A percentile compares a stretch with the other conserved stretches of the same genome.
phyloP scores from a whole-genome alignment of 1,284 basidiomycete genomes.

The Trametes polyzona region DNA sequence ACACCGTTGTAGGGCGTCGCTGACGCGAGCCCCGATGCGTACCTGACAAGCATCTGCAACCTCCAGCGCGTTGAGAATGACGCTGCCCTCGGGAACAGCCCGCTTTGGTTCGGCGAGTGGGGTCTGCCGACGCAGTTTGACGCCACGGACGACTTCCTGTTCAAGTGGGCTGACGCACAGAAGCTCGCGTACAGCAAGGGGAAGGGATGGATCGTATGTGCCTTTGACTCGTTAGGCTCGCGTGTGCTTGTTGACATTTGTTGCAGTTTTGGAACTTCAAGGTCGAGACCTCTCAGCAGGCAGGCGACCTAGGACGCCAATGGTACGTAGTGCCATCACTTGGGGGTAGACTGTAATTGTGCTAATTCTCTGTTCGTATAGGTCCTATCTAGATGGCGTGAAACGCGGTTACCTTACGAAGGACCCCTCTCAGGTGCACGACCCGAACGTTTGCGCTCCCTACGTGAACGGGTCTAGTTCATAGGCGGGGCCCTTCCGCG shows the following conservation, averaged over 20 bases:
- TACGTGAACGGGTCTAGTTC: slow-evolving; percentile 37
- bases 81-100: slow-evolving; percentile 51
- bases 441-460: slow-evolving; percentile 64
- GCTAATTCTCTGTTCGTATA: too few species aligned
- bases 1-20: slow-evolving; percentile 60
- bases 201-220: slow-evolving; percentile 71
- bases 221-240: background rate
- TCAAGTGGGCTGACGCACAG: slow-evolving; percentile 80
- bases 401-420: slow-evolving; percentile 60
- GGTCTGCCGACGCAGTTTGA: slow-evolving; percentile 68
- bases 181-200: slow-evolving; percentile 66
- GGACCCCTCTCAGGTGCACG: slow-evolving; percentile 58
- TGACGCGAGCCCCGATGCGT: slow-evolving; percentile 62
- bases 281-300: slow-evolving; percentile 56
- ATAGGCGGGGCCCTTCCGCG: too few species aligned
- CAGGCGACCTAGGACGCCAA: slow-evolving; percentile 55
- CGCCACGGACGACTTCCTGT: slow-evolving; percentile 64
- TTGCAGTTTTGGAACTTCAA: slow-evolving; percentile 80
- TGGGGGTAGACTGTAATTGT: too few species aligned
- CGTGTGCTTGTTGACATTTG: background rate
- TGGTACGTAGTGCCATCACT: too few species aligned
- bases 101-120: slow-evolving; percentile 66
- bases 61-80: slow-evolving; percentile 54
- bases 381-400: slow-evolving; percentile 76
- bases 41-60: slow-evolving; percentile 71